Conservation (phyloP, 345 rosid species). For the Eucalyptus tenuipes region DNA sequence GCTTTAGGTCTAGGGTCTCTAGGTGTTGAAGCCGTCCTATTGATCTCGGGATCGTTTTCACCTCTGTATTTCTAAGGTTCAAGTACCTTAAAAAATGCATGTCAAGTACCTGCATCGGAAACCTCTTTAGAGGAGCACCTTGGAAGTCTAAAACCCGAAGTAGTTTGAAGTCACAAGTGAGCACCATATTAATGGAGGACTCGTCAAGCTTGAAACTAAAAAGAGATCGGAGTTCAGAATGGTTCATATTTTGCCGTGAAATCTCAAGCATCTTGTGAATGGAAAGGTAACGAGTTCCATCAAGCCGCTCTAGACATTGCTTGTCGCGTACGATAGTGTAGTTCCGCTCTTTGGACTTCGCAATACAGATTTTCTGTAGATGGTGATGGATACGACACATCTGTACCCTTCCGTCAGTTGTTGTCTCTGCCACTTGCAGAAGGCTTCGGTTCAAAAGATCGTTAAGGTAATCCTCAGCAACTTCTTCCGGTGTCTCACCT, state of each 20-base stretch:
- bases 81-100: conserved; percentile 4
- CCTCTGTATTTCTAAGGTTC: conserved; percentile 7
- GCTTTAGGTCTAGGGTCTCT: conserved; percentile 19
- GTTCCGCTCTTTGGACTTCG: neutral
- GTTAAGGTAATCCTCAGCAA: conserved; percentile 3
- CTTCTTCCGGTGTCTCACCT: conserved; percentile 8
- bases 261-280: neutral
- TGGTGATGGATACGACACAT: conserved; percentile 3
- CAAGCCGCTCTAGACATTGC: neutral
- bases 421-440: neutral
- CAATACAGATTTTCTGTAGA: neutral
- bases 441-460: conserved; percentile 3
- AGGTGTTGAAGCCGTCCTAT: conserved; percentile 8
- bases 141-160: conserved; percentile 10
- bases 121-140: neutral
- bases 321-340: neutral
- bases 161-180: neutral
- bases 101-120: conserved; percentile 2
- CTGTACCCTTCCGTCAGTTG: neutral
- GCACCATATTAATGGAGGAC: neutral
- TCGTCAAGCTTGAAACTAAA: neutral
- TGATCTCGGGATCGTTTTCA: conserved; percentile 5
- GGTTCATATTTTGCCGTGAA: neutral
- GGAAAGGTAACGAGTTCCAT: conserved; percentile 5
- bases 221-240: conserved; percentile 1